Evolutionary conservation across 164 flowering plant species (phyloP), one percentile per base, ranked within the genome.

Genomic region (Cinnamomum micranthum): DNA sequence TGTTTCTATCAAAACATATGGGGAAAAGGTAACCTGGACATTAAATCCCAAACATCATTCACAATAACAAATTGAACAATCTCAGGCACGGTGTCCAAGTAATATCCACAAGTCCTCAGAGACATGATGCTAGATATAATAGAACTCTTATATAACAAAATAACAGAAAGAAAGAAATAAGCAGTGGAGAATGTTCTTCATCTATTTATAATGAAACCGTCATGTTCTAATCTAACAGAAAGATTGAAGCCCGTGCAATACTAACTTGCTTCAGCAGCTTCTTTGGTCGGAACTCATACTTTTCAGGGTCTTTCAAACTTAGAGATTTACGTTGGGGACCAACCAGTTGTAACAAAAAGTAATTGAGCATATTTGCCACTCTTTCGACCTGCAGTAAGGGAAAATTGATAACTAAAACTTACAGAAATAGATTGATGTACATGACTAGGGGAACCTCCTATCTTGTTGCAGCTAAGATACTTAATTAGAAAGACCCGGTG

Each of bases 361-460:
- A 96, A 78, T 96, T 96, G 70, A 96, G 91, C 99, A 96, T 96
- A 80, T 87, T 96, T 62, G 97, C 98, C 74, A 96, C 99, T 75
- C 99, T 90, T 78, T 96, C 99, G 77, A 96, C 97, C 99, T 95
- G 86, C 59, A 78, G 74, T n/a, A 65, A 55, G 60, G 20, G 59
- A 55, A 55, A 15, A 55, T 55, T 19, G 20, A 55, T 15, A 55
- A 14, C 60, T 20, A 55, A 55, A 20, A 13, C n/a, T 55, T 55
- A 17, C 20, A 55, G n/a, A 14, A 55, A 55, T 15, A 20, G n/a
- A 55, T 3, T 41, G 11, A 41, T 6, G 47, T 41, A 15, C 60
- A 55, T 55, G 60, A 55, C 60, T 55, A 55, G 60, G 47, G 47
- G 20, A 55, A 55, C n/a, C 20, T 55, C 60, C 60, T 15, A 55